These are phyloP conservation scores for Euphorbia tirucalli DNA, from an alignment of 345 rosid genomes.

Conservation along the genomic window DNA sequence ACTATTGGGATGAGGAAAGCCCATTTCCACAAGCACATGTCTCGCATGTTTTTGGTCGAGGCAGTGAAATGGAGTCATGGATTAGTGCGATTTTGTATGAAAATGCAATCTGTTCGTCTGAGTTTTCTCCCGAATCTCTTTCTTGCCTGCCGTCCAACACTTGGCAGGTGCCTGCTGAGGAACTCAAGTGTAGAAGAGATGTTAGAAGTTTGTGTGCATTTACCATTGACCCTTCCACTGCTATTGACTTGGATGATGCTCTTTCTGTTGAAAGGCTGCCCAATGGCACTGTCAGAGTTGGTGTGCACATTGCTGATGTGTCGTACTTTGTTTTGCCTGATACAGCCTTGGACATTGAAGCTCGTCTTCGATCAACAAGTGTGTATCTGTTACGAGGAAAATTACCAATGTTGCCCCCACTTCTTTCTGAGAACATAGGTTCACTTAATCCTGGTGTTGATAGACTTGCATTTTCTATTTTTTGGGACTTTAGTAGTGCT, in stretches of 20 bases:
- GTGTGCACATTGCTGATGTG: slow-evolving; percentile 90
- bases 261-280: slow-evolving; percentile 66
- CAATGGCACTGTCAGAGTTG: slow-evolving; percentile 58
- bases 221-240: slow-evolving; percentile 72
- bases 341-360: slow-evolving; percentile 71
- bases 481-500: slow-evolving; percentile 61
- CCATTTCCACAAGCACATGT: slow-evolving; percentile 54
- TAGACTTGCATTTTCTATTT: slow-evolving; percentile 77
- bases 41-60: slow-evolving; percentile 60
- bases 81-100: slow-evolving; percentile 67
- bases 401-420: slow-evolving; percentile 77
- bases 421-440: slow-evolving; percentile 64
- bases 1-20: slow-evolving; percentile 66
- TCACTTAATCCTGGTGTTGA: slow-evolving; percentile 86
- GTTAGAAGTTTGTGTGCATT: slow-evolving; percentile 68
- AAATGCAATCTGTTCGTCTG: slow-evolving; percentile 59
- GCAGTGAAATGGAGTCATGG: slow-evolving; percentile 62
- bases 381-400: slow-evolving; percentile 63
- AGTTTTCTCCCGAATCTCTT: slow-evolving; percentile 54
- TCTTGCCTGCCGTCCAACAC: slow-evolving; percentile 61
- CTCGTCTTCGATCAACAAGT: slow-evolving; percentile 74
- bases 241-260: slow-evolving; percentile 92
- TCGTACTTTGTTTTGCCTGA: slow-evolving; percentile 83
- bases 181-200: slow-evolving; percentile 56
- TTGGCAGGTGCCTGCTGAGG: slow-evolving; percentile 76